phyloP scores from a whole-genome alignment of 1,139 yeast genomes.

The Yamadazyma diddensiae region DNA sequence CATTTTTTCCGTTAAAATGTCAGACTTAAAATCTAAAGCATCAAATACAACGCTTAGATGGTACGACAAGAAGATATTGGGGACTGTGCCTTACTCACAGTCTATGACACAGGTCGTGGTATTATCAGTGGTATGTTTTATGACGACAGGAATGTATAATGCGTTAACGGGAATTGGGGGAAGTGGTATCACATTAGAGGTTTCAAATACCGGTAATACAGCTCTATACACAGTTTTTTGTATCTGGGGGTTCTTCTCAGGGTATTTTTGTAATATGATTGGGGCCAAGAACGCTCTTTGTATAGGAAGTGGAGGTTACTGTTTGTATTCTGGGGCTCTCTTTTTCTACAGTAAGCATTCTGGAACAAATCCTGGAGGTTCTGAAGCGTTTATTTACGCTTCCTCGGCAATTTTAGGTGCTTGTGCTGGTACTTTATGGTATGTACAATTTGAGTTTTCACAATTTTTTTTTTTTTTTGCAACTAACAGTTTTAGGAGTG shows the following conservation, averaged over 20 bases:
- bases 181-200: constrained; percentile 36
- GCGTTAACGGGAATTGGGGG: constrained; percentile 56
- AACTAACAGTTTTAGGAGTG: constrained; percentile 41
- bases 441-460: constrained; percentile 1
- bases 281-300: constrained; percentile 50
- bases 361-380: constrained; percentile 8
- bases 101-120: constrained; percentile 34
- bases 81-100: constrained; percentile 6
- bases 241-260: constrained; percentile 57
- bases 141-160: constrained; percentile 59
- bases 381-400: constrained; percentile 41
- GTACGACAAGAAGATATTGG: constrained; percentile 6
- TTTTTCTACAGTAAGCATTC: constrained; percentile 39
- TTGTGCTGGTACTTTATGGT: constrained; percentile 47
- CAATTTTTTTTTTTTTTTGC: too few relatives aligned
- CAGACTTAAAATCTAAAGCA: constrained; percentile 3
- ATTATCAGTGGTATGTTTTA: constrained; percentile 47
- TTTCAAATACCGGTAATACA: constrained; percentile 52
- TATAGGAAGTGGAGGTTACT: constrained; percentile 57
- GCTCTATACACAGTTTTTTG: constrained; percentile 60
- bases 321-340: constrained; percentile 53
- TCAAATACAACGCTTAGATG: constrained; percentile 5
- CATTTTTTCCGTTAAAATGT: constrained; percentile 1
- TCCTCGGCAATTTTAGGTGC: constrained; percentile 50
- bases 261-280: constrained; percentile 53